Base-by-base conservation (phyloP, 176 grass and related monocot genomes). In the Areca catechu region DNA sequence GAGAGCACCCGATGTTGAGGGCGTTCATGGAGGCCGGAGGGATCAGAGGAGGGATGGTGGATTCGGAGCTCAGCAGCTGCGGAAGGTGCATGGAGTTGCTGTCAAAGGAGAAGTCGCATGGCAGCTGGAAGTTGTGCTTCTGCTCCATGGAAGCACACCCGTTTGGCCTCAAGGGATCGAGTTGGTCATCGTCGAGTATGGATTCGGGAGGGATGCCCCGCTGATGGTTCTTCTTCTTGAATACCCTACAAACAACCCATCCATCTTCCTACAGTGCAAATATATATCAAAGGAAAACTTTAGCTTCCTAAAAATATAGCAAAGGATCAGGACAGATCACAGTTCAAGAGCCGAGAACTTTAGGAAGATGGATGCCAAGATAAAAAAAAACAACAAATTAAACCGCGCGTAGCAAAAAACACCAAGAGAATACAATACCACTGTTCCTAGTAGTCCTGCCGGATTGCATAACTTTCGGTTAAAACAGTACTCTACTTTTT, bases 231-330 rank as follows among this genome's bases (percentile, higher is more conserved):
- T 92, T 98, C 81, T 98, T 98, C 62, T 85, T 91, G 84, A 92
- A 98, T 73, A 89, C 84, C 65, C 88, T 90, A 79, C 93, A 98
- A 24, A 98, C 93, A 48, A 98, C 93, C 93, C 93, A 98, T 49
- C 88, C 93, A 72, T 98, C 93, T 74, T 89, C 93, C 93, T 98
- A 76, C 67, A 88, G 63, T 72, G 22, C 53, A 76, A 60, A 72
- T 53, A 51, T 43, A 72, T 53, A 51, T 43, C 9, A 51, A 16
- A 78, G 29, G 4, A 67, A 56, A 20, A 72, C 7, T 43, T 43
- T 43, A 43, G 34, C 14, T 43, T 43, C 34, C 1, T 12, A 43
- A 43, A 12, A 43, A 12, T 12, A 3, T 43, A 43, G 34, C 34
- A 43, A 43, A 43, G 34, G 34, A 43, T 43, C 3, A 43, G 34